These are phyloP conservation scores for Pistacia integerrima DNA, from an alignment of 345 rosid genomes.

Conservation along the genomic window DNA sequence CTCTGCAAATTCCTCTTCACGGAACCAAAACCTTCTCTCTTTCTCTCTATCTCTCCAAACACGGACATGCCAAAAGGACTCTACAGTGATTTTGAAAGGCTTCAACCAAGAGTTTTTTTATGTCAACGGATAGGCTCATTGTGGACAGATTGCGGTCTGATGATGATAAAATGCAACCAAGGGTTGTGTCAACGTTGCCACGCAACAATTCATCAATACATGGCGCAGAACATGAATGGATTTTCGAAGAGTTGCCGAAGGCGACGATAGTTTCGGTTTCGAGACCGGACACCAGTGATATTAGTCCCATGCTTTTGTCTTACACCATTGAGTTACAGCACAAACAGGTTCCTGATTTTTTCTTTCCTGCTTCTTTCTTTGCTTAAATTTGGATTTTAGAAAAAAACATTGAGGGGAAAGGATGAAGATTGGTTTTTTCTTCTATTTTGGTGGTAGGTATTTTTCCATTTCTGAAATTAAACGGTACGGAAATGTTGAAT, in stretches of 20 bases:
- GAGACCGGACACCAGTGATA: conserved; percentile 72
- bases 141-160: conserved; percentile 29
- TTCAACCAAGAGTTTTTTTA: conserved; percentile 5
- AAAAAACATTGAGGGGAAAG: background rate
- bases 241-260: conserved; percentile 72
- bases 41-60: background rate
- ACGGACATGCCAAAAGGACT: conserved; percentile 30
- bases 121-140: conserved; percentile 65
- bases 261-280: conserved; percentile 74
- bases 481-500: background rate
- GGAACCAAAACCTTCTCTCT: background rate
- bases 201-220: conserved; percentile 26
- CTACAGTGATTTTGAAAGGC: conserved; percentile 1
- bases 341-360: conserved; percentile 51
- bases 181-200: conserved; percentile 2
- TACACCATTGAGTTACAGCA: conserved; percentile 76
- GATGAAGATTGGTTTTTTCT: background rate
- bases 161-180: conserved; percentile 10
- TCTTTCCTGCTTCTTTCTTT: background rate
- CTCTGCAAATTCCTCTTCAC: conserved; percentile 2
- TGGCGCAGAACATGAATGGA: conserved; percentile 31
- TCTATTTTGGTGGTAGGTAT: background rate
- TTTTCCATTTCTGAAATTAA: background rate
- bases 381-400: background rate
- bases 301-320: conserved; percentile 88